Evolutionary conservation across 805 yeast species (phyloP).

Genomic region (Candida broadrunensis): DNA sequence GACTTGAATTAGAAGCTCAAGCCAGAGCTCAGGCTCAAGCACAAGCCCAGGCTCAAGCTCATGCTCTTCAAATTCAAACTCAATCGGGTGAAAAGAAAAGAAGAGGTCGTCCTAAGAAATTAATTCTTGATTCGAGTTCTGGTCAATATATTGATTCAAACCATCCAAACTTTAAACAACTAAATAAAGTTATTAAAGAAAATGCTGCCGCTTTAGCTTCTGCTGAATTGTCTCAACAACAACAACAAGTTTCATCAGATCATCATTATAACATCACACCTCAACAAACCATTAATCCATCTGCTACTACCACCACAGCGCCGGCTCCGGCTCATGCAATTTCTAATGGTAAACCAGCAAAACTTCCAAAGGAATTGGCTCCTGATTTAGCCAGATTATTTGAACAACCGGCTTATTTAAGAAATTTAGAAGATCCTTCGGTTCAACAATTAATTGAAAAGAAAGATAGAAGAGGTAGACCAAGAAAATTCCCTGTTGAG

Average conservation of each 20-base stretch:
- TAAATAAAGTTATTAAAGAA: slow-evolving; percentile 24
- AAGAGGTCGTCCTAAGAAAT: slow-evolving; percentile 41
- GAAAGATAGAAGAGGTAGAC: slow-evolving; percentile 49
- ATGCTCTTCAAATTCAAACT: slow-evolving; percentile 3
- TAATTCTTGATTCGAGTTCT: slow-evolving; percentile 40
- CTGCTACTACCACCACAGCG: neutral
- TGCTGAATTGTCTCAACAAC: neutral
- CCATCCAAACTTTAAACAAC: slow-evolving; percentile 40
- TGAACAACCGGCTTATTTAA: slow-evolving; percentile 27
- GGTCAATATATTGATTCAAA: slow-evolving; percentile 38
- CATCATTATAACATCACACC: neutral
- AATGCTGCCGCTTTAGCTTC: slow-evolving; percentile 1
- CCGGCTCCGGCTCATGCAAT: neutral
- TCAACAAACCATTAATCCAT: neutral
- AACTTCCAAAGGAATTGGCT: slow-evolving; percentile 1
- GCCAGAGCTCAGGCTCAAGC: neutral
- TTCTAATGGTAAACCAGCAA: slow-evolving; percentile 2
- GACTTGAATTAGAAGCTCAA: slow-evolving; percentile 4
- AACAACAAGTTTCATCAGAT: neutral
- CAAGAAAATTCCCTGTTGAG: slow-evolving; percentile 48
- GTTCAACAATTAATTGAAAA: slow-evolving; percentile 32
- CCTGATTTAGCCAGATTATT: slow-evolving; percentile 16
- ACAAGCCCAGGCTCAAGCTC: slow-evolving; percentile 10
- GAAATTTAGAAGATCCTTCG: slow-evolving; percentile 29
- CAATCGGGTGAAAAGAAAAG: slow-evolving; percentile 26